Evolutionary conservation across 345 rosid species (phyloP).

Genomic region (Erucastrum elatum): DNA sequence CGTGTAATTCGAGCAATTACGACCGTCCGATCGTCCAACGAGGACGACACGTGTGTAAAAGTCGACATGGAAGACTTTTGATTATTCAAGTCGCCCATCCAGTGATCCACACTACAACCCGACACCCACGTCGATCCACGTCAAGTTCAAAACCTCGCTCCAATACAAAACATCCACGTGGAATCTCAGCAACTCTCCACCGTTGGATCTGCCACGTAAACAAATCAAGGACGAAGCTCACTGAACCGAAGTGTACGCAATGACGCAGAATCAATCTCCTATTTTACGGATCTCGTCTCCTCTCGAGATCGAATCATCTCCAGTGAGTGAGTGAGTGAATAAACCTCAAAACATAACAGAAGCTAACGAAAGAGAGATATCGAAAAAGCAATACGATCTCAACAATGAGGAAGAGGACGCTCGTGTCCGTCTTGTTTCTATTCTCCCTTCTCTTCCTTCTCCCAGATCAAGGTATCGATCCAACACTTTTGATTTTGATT

Average conservation of each 20-base stretch:
- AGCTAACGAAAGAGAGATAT: background rate
- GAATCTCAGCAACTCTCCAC: background rate
- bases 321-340: background rate
- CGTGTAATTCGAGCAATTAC: background rate
- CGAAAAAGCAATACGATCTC: slow-evolving; percentile 17
- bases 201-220: slow-evolving; percentile 35
- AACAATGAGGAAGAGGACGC: slow-evolving; percentile 87
- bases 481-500: background rate
- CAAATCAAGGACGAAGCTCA: slow-evolving; percentile 11
- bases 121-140: slow-evolving; percentile 38
- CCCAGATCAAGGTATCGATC: slow-evolving; percentile 81
- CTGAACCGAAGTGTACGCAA: slow-evolving; percentile 23
- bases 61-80: background rate
- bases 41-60: background rate
- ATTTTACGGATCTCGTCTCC: slow-evolving; percentile 28
- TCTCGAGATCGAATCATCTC: slow-evolving; percentile 7
- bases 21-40: slow-evolving; percentile 18
- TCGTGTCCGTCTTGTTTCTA: slow-evolving; percentile 76
- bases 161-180: slow-evolving; percentile 30
- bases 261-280: slow-evolving; percentile 13
- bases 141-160: slow-evolving; percentile 20
- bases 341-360: slow-evolving; percentile 6
- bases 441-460: slow-evolving; percentile 62
- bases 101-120: slow-evolving; percentile 13
- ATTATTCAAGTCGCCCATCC: slow-evolving; percentile 14